These are phyloP conservation scores for Oehlia diaphana DNA, from an alignment of 192 early-diverging fungal genomes.

Conservation along the genomic window DNA sequence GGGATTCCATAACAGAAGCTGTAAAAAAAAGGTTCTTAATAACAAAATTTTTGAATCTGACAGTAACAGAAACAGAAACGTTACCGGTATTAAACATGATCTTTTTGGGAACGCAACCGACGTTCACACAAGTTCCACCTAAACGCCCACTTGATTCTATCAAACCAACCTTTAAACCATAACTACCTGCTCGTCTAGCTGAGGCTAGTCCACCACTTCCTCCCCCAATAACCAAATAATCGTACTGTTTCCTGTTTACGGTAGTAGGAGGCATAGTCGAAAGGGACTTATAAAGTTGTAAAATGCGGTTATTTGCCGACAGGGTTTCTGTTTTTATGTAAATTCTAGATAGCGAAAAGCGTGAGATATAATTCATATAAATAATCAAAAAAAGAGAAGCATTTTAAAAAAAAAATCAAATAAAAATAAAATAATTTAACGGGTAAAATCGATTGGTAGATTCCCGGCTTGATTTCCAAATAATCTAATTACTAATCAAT, in stretches of 20 bases:
- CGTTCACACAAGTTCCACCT: constrained; percentile 93
- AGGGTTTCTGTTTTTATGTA: background rate
- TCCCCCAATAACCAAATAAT: constrained; percentile 96
- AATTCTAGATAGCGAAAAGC: background rate
- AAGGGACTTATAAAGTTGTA: constrained; percentile 10
- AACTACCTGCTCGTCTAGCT: constrained; percentile 87
- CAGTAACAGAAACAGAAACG: too few relatives aligned
- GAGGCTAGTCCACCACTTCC: constrained; percentile 88
- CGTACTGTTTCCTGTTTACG: constrained; percentile 45
- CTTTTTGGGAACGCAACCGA: constrained; percentile 90
- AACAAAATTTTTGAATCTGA: constrained; percentile 7
- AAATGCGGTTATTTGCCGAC: background rate
- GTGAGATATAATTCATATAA: background rate
- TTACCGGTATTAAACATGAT: constrained; percentile 94
- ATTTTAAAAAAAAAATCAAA: background rate
- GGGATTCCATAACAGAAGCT: constrained; percentile 82
- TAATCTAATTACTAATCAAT: too few relatives aligned
- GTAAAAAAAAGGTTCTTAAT: background rate
- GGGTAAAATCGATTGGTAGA: too few relatives aligned
- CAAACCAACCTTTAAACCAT: constrained; percentile 89
- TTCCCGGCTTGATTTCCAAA: too few relatives aligned
- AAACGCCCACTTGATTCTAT: constrained; percentile 79
- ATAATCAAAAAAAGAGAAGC: background rate
- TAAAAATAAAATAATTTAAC: too few relatives aligned
- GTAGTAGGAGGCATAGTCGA: constrained; percentile 13